These are phyloP conservation scores for Magnaporthiopsis rhizophila DNA, from an alignment of 2,329 filamentous ascomycete genomes.

Conservation along the genomic window DNA sequence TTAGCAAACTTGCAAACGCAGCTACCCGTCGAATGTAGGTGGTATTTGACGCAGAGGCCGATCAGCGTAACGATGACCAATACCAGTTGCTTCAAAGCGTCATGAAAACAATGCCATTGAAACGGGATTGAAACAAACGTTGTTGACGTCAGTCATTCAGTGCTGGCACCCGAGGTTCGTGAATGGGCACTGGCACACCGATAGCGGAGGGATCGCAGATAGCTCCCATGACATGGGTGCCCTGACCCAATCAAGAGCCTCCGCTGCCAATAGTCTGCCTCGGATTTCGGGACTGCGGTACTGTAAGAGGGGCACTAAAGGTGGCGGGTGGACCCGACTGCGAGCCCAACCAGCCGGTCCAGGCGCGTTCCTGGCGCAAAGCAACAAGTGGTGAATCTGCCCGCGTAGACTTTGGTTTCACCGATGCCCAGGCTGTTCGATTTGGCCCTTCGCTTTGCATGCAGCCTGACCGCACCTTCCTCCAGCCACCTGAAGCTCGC, in stretches of 20 bases:
- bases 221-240: too few species aligned
- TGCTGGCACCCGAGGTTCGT: not conserved
- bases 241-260: too few species aligned
- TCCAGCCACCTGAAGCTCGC: not conserved
- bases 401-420: not conserved
- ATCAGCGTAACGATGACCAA: not conserved
- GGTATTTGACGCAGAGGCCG: not conserved
- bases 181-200: not conserved
- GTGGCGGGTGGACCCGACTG: not conserved
- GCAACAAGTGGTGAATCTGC: not conserved
- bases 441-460: not conserved
- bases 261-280: not conserved
- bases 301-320: not conserved
- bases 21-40: not conserved
- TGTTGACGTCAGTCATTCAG: not conserved
- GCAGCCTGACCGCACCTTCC: not conserved
- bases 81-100: too few species aligned
- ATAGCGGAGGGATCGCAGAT: not conserved
- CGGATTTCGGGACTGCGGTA: not conserved
- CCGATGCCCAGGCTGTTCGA: not conserved
- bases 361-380: not conserved
- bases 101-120: not conserved
- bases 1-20: not conserved
- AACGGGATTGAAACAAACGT: not conserved
- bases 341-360: not conserved